Base-by-base conservation (phyloP, 345 rosid genomes). In the Populus deltoides region DNA sequence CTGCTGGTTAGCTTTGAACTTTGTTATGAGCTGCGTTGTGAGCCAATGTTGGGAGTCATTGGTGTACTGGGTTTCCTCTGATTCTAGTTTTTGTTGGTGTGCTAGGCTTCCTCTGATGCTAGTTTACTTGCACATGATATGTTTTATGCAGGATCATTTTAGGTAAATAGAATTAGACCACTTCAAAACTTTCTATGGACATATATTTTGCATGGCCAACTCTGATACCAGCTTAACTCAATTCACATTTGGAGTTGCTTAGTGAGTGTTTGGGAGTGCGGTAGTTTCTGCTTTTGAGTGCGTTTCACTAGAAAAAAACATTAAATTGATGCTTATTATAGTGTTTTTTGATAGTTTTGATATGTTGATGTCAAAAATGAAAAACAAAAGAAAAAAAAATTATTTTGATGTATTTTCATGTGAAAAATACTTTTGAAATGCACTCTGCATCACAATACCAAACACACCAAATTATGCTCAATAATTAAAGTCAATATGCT, bases 1-100 rank as follows among this genome's bases (percentile, higher is more conserved):
- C 47, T 78, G 65, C 70, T 43, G 68, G 39, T 51, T 41, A 68
- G 74, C 65, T 35, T 59, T 36, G 38, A 65, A 79, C 71, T 8
- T 68, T 39, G 36, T 73, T 53, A 17, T 73, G 71, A 61, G 39
- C 18, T 53, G 59, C 3, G 57, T 35, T 33, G 33, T 66, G 38
- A 29, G 70, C 41, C 70, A 66, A 66, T 33, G 35, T 20, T 66
- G 38, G 24, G 7, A 8, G 61, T 55, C 61, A 22, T 55, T 7
- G 61, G 25, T 2, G 10, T 20, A 55, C 61, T 7, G 24, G 11
- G 25, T 22, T 55, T 55, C 9, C 49, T 66, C 38, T 38, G 53
- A 35, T 75, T 22, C 66, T 49, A 12, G 24, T 55, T 68, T 36
- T 55, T n/a, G 7, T 55, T 7, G 61, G 25, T 5, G 10, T 55